Evolutionary conservation across 768 basidiomycete genomes (phyloP).

Genomic region (Leccinum variicolor): DNA sequence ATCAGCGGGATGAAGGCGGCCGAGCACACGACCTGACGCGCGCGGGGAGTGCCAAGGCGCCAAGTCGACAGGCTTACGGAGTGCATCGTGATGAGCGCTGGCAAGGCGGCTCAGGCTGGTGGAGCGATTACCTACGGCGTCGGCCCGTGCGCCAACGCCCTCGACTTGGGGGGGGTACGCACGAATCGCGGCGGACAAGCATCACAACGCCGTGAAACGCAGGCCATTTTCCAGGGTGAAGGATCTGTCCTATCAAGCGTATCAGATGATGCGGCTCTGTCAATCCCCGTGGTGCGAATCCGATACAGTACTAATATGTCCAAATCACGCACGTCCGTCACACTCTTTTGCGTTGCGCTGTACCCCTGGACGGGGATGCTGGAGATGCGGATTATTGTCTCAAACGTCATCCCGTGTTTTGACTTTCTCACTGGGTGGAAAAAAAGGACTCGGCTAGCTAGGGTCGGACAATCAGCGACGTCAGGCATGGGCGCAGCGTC

Average conservation of each 20-base stretch:
- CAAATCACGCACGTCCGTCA: constrained; percentile 3
- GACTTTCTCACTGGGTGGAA: not conserved
- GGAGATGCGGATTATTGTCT: not conserved
- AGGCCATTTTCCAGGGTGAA: constrained; percentile 5
- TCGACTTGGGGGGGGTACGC: not conserved
- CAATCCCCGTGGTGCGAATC: constrained; percentile 13
- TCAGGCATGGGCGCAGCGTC: constrained; percentile 1
- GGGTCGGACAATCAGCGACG: constrained; percentile 3
- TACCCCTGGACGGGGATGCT: not conserved
- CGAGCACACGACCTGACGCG: constrained; percentile 2
- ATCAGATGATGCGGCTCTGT: constrained; percentile 23
- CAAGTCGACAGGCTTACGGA: constrained; percentile 9
- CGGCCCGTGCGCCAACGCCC: not conserved
- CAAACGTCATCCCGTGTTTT: not conserved
- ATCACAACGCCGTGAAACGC: constrained; percentile 22
- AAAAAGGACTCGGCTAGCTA: not conserved
- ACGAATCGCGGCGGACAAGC: constrained; percentile 6
- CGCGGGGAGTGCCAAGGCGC: constrained; percentile 5
- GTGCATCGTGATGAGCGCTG: constrained; percentile 12
- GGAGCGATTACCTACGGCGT: not conserved
- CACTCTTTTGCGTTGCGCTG: constrained; percentile 1
- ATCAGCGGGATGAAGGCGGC: constrained; percentile 13
- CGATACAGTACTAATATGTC: not conserved
- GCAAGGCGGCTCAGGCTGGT: constrained; percentile 1
- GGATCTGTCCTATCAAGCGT: constrained; percentile 24